phyloP scores from a whole-genome alignment of 495 filamentous ascomycete genomes.

The Halenospora varia region DNA sequence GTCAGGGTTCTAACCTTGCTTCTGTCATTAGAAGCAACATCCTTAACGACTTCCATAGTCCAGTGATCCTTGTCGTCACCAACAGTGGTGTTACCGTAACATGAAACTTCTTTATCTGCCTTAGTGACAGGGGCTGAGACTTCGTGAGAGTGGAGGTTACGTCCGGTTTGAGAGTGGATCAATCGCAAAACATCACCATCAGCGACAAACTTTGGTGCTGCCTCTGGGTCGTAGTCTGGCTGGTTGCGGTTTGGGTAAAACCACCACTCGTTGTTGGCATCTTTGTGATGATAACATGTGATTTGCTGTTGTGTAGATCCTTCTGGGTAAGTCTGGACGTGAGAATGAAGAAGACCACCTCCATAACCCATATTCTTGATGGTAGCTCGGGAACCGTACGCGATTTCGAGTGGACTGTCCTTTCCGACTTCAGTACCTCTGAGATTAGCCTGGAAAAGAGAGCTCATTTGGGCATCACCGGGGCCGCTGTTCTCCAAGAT shows the following conservation, averaged over 20 bases:
- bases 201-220: slow-evolving; percentile 65
- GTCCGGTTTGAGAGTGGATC: slow-evolving; percentile 92
- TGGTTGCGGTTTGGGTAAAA: slow-evolving; percentile 88
- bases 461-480: slow-evolving; percentile 98
- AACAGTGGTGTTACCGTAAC: slow-evolving; percentile 93
- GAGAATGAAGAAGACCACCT: slow-evolving; percentile 94
- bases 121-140: slow-evolving; percentile 87
- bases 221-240: slow-evolving; percentile 65
- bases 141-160: slow-evolving; percentile 91
- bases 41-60: slow-evolving; percentile 86
- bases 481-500: slow-evolving; percentile 93
- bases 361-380: slow-evolving; percentile 99
- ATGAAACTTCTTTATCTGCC: slow-evolving; percentile 86
- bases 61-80: slow-evolving; percentile 99
- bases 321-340: slow-evolving; percentile 94
- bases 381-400: slow-evolving; percentile 82
- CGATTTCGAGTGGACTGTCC: slow-evolving; percentile 89
- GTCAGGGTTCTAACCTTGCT: slow-evolving; percentile 89
- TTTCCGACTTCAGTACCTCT: slow-evolving; percentile 89
- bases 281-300: slow-evolving; percentile 99
- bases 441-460: slow-evolving; percentile 95
- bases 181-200: slow-evolving; percentile 79
- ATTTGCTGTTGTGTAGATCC: slow-evolving; percentile 94
- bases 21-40: slow-evolving; percentile 80
- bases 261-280: slow-evolving; percentile 99